phyloP scores from a whole-genome alignment of 1,139 yeast genomes.

The Scheffersomyces illinoinensis region DNA sequence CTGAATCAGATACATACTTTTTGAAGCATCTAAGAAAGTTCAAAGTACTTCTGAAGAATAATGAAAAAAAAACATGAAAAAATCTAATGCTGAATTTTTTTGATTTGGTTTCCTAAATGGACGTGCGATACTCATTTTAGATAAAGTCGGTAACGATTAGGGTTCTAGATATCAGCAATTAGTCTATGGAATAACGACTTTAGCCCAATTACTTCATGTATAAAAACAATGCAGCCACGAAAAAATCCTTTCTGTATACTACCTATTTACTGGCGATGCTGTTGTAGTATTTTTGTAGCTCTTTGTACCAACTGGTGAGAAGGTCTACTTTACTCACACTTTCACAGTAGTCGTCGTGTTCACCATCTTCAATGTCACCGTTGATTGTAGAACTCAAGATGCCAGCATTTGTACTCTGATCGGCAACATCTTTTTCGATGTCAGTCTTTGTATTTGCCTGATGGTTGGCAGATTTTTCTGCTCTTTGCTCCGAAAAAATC shows the following conservation, averaged over 20 bases:
- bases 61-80: background rate
- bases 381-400: constrained; percentile 7
- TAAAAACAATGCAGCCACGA: background rate
- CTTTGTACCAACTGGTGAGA: constrained; percentile 11
- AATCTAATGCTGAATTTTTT: background rate
- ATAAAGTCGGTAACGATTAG: background rate
- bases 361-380: constrained; percentile 8
- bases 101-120: background rate
- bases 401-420: constrained; percentile 7
- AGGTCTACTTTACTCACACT: constrained; percentile 9
- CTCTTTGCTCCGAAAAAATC: constrained; percentile 35
- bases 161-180: background rate
- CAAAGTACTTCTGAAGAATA: background rate
- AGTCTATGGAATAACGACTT: background rate
- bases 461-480: constrained; percentile 17
- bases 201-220: background rate
- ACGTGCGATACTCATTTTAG: background rate
- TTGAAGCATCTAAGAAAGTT: background rate
- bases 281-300: constrained; percentile 8
- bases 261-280: background rate
- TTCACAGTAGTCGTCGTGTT: constrained; percentile 2
- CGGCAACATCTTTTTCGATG: constrained; percentile 1
- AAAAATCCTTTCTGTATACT: too few relatives aligned
- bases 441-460: background rate
- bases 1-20: background rate